These are phyloP conservation scores for Diplodia corticola DNA, from an alignment of 2,329 filamentous ascomycete genomes.

Conservation along the genomic window DNA sequence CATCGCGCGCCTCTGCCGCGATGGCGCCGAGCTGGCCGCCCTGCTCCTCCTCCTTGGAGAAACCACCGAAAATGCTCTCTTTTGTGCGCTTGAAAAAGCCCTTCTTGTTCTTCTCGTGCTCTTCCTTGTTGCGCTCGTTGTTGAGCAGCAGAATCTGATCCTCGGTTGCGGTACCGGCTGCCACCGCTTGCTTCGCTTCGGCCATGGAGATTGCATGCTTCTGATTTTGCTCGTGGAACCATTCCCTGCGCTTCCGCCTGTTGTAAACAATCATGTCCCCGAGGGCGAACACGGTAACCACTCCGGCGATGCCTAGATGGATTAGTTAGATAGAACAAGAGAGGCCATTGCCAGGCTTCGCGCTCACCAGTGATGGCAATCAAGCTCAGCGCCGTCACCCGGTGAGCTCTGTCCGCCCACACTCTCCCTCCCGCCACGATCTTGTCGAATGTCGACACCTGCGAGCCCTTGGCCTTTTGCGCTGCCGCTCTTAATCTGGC, in stretches of 20 bases:
- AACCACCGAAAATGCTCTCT: conserved; percentile 35
- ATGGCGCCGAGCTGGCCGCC: conserved; percentile 37
- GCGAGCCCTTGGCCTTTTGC: conserved; percentile 48
- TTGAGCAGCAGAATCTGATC: conserved; percentile 55
- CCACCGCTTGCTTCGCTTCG: conserved; percentile 46
- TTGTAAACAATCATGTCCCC: conserved; percentile 69
- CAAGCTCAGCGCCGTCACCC: conserved; percentile 59
- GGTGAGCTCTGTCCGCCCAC: conserved; percentile 63
- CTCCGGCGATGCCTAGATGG: conserved; percentile 56
- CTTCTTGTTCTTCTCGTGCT: conserved; percentile 49
- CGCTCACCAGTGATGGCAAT: conserved; percentile 61
- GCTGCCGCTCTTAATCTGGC: conserved; percentile 53
- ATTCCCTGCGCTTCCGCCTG: conserved; percentile 63
- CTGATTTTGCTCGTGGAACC: conserved; percentile 55
- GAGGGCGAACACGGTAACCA: conserved; percentile 64
- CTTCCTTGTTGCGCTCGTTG: conserved; percentile 63
- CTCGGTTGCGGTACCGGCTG: conserved; percentile 48
- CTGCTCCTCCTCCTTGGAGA: conserved; percentile 39
- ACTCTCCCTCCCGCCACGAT: conserved; percentile 54
- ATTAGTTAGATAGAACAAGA: background rate
- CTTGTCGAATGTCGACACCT: conserved; percentile 57
- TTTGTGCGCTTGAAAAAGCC: conserved; percentile 39
- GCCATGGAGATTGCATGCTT: conserved; percentile 46
- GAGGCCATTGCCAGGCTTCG: background rate
- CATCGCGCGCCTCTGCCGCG: conserved; percentile 17